Evolutionary conservation across 2,329 filamentous ascomycete species (phyloP).

Genomic region (Penicillium sp.): DNA sequence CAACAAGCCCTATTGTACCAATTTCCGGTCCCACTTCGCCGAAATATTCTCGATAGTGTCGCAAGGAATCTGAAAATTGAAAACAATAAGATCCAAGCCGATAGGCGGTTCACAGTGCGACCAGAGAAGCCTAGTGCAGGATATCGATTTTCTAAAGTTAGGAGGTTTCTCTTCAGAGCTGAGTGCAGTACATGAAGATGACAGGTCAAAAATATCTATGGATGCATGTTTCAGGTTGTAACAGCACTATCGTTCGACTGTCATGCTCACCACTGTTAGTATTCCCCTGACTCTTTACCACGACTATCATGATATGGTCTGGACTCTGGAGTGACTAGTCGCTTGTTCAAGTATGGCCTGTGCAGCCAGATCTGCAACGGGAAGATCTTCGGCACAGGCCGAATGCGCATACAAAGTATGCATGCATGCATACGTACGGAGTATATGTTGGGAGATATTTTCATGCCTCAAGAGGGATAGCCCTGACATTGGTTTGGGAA

Average conservation of each 20-base stretch:
- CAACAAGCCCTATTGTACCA: constrained; percentile 18
- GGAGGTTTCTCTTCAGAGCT: constrained; percentile 6
- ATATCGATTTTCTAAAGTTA: background rate
- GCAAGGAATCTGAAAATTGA: constrained; percentile 1
- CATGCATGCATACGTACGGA: too few relatives aligned
- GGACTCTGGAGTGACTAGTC: constrained; percentile 6
- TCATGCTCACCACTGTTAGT: background rate
- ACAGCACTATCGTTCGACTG: background rate
- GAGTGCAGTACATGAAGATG: background rate
- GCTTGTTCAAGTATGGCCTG: constrained; percentile 14
- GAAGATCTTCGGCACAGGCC: constrained; percentile 12
- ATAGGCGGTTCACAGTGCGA: constrained; percentile 12
- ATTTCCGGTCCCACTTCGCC: constrained; percentile 18
- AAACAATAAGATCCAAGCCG: constrained; percentile 11
- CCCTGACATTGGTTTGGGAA: too few relatives aligned
- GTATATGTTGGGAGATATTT: background rate
- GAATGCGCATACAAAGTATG: background rate
- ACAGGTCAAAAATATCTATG: background rate
- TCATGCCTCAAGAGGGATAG: background rate
- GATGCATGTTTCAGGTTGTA: background rate
- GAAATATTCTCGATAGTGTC: constrained; percentile 10
- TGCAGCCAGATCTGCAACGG: constrained; percentile 16
- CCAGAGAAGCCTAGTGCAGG: constrained; percentile 4
- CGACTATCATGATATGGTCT: constrained; percentile 13
- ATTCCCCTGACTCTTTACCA: background rate